These are phyloP conservation scores for Brassica napus DNA, from an alignment of 345 rosid genomes.

Conservation along the genomic window Da-Ae NC_063438.1:6692501-6693000, in stretches of 20 bases:
- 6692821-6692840: neutral
- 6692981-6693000: neutral
- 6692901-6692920: conserved; percentile 91
- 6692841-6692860: conserved; percentile 52
- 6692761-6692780: conserved; percentile 26
- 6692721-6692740: conserved; percentile 91
- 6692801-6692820: neutral
- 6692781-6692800: neutral
- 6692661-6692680: conserved; percentile 64
- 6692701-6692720: conserved; percentile 80
- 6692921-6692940: conserved; percentile 98
- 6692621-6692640: neutral
- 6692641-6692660: neutral
- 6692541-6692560: conserved; percentile 73
- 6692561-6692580: conserved; percentile 99
- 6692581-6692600: conserved; percentile 10
- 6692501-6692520: conserved; percentile 84
- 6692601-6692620: no score
- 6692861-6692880: conserved; percentile 91
- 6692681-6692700: conserved; percentile 78
- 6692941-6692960: conserved; percentile 23
- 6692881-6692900: conserved; percentile 91
- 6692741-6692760: conserved; percentile 86
- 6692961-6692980: neutral
- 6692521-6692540: conserved; percentile 75